phyloP scores from a whole-genome alignment of 169 alveolate genomes.

The Babesia sp. region DNA sequence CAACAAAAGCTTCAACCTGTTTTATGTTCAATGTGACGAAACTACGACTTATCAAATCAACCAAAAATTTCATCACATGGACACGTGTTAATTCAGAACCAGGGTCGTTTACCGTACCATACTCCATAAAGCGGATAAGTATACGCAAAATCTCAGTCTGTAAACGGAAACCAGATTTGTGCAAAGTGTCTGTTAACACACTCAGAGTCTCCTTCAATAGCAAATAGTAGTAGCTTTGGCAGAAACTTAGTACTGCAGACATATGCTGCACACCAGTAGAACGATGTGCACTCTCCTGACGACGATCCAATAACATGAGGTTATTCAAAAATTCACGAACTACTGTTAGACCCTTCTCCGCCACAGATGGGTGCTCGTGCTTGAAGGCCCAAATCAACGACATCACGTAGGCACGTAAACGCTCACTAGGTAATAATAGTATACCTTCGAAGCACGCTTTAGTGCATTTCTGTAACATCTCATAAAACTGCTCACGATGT shows the following conservation, averaged over 20 bases:
- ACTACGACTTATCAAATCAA: conserved; percentile 49
- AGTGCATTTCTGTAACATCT: conserved; percentile 80
- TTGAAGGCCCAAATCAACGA: conserved; percentile 88
- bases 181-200: conserved; percentile 88
- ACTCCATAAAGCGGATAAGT: conserved; percentile 43
- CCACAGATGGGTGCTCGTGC: conserved; percentile 90
- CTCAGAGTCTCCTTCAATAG: conserved; percentile 84
- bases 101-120: conserved; percentile 63
- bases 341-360: conserved; percentile 86
- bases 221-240: conserved; percentile 80
- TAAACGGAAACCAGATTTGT: conserved; percentile 87
- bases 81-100: conserved; percentile 41
- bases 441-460: conserved; percentile 80
- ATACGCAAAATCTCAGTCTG: conserved; percentile 77
- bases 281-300: conserved; percentile 2
- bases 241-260: conserved; percentile 71
- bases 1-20: conserved; percentile 65
- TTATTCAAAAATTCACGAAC: conserved; percentile 72
- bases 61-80: conserved; percentile 61
- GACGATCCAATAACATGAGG: conserved; percentile 53
- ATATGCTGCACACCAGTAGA: background rate
- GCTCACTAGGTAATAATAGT: conserved; percentile 79
- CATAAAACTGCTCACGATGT: conserved; percentile 86
- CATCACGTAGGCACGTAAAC: conserved; percentile 79
- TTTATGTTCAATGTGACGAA: conserved; percentile 52